phyloP scores from a whole-genome alignment of 2,329 filamentous ascomycete species.

The Verticillium longisporum region DNA sequence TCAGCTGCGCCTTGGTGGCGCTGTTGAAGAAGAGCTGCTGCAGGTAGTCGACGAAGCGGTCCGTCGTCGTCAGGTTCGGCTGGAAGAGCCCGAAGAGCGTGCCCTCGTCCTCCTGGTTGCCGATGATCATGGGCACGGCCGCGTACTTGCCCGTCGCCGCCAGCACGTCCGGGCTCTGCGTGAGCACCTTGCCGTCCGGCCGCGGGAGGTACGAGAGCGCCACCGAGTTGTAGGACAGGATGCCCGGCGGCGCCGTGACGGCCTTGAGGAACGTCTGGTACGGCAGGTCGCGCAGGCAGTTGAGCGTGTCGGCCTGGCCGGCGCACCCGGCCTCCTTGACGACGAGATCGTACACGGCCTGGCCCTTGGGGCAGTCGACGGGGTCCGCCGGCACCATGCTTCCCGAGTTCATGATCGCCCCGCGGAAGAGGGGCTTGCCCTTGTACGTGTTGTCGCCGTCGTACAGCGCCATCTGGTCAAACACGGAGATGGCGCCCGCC shows the following conservation, averaged over 20 bases:
- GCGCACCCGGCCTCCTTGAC: constrained; percentile 56
- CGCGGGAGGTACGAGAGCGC: constrained; percentile 69
- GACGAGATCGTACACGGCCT: constrained; percentile 57
- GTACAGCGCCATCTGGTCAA: constrained; percentile 70
- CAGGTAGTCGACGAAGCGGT: constrained; percentile 56
- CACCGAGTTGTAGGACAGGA: constrained; percentile 61
- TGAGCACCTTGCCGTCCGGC: constrained; percentile 59
- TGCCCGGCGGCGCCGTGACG: constrained; percentile 60
- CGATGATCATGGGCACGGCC: constrained; percentile 48
- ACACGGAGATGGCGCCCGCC: constrained; percentile 65
- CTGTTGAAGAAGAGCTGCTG: constrained; percentile 50
- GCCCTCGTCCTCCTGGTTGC: constrained; percentile 75
- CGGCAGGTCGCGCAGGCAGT: constrained; percentile 56
- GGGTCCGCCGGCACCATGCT: constrained; percentile 53
- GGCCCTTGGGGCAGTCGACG: constrained; percentile 60
- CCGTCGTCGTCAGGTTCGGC: constrained; percentile 56
- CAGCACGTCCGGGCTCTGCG: constrained; percentile 56
- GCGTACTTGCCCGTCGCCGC: constrained; percentile 40
- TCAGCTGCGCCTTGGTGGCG: constrained; percentile 43
- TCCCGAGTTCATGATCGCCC: constrained; percentile 72
- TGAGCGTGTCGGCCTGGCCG: constrained; percentile 46
- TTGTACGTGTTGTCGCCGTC: constrained; percentile 69
- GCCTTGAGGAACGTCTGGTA: constrained; percentile 59
- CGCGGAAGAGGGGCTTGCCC: constrained; percentile 66
- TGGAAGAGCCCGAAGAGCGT: constrained; percentile 69